phyloP scores from a whole-genome alignment of 2,329 filamentous ascomycete genomes.

The Arachnopeziza araneosa region DNA sequence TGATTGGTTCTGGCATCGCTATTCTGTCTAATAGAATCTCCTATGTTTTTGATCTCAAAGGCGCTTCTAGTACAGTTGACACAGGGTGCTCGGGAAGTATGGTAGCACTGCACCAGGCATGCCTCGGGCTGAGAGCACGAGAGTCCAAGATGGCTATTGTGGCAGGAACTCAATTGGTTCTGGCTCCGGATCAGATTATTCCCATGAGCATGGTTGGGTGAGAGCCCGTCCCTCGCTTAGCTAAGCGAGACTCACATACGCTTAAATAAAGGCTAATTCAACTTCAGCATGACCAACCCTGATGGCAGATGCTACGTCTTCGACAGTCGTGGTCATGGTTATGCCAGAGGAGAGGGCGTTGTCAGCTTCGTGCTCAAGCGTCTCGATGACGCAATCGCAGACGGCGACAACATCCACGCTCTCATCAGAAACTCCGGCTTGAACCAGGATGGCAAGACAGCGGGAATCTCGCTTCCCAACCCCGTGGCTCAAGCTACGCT shows the following conservation, averaged over 20 bases:
- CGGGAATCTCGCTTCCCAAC: constrained; percentile 41
- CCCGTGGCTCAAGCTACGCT: constrained; percentile 35
- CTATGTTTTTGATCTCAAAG: constrained; percentile 6
- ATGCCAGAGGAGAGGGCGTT: constrained; percentile 49
- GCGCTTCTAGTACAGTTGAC: constrained; percentile 1
- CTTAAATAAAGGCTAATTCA: background rate
- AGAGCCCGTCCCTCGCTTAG: constrained; percentile 7
- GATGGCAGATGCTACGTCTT: constrained; percentile 39
- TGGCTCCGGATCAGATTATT: constrained; percentile 38
- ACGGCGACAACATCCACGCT: constrained; percentile 22
- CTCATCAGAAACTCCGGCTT: constrained; percentile 38
- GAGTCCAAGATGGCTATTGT: constrained; percentile 40
- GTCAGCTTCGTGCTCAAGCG: constrained; percentile 21
- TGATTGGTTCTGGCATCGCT: background rate
- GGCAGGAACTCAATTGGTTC: constrained; percentile 32
- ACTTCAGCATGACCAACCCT: constrained; percentile 3
- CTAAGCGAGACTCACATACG: background rate
- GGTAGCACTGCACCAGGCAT: constrained; percentile 49
- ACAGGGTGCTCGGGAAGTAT: constrained; percentile 38
- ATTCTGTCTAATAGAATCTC: constrained; percentile 5
- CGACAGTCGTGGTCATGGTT: constrained; percentile 53
- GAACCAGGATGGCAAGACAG: constrained; percentile 42
- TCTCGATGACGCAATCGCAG: constrained; percentile 17
- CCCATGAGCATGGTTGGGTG: constrained; percentile 14
- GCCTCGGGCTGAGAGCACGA: constrained; percentile 42